Evolutionary conservation across 306 rosid genomes (phyloP), one percentile per base, ranked within the genome.

Genomic region (Amphicarpaea edgeworthii): DNA sequence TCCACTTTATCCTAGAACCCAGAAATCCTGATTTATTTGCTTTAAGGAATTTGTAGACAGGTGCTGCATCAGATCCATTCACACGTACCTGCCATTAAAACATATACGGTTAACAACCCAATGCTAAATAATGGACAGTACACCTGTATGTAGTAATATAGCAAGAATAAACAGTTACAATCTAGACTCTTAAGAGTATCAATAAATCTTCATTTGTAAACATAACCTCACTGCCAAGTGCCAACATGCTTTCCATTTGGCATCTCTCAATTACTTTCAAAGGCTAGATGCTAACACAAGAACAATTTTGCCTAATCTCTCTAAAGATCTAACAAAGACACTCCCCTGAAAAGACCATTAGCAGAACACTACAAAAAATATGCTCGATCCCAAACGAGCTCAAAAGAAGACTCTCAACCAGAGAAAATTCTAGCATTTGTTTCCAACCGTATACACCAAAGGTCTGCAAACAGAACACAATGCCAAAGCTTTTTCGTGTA

Each of bases 1-100:
- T 93, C 98, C 97, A 93, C 89, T 93, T 89, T 79, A 93, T 85
- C 68, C 93, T 81, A 32, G 86, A 41, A 45, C 97, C 93, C 34
- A 87, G 2, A 67, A 89, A 85, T 71, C 97, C 97, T 54, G 55
- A 1, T 80, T 85, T 89, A 26, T 69, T 73, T 61, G 87, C 73
- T 76, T 93, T 93, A 14, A 89, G 97, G 83, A 89, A 93, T 85
- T 70, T 91, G 86, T 81, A 93, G 16, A 93, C 71, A 54, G 97
- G 97, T 49, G 79, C 89, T 0, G 97, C 3, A 12, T 85, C 68
- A 28, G 89, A 61, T 73, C 98, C 98, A 70, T 91, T 93, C 23
- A 88, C 93, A 12, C 91, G 90, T 46, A 89, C 15, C 98, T 93
- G 69, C 26, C 79, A 61, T 32, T 14, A 72, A 59, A 55, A 69